A percentile compares a stretch with the other conserved stretches of the same genome.
These are phyloP conservation scores for Ascomycota sp. DNA, from an alignment of 2,329 filamentous ascomycete genomes.

Conservation along the genomic window DNA sequence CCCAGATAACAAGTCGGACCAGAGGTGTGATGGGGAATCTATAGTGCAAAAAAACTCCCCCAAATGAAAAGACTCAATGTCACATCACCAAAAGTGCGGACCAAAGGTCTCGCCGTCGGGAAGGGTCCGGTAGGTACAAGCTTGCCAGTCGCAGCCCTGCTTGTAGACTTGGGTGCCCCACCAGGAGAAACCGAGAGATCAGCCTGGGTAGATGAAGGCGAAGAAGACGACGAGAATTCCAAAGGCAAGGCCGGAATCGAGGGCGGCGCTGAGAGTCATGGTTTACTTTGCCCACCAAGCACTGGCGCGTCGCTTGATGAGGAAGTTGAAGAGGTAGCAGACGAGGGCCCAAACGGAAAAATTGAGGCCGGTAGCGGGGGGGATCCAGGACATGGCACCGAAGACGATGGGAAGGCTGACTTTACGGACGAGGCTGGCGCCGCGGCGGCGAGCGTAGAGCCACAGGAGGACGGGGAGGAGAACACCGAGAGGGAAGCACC, in stretches of 20 bases:
- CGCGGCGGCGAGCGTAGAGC: constrained; percentile 41
- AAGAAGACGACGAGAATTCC: constrained; percentile 74
- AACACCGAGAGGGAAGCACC: constrained; percentile 63
- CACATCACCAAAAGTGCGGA: constrained; percentile 32
- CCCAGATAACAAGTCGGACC: too few species aligned
- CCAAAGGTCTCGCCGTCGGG: constrained; percentile 46
- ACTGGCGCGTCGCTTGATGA: constrained; percentile 45
- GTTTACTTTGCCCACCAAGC: constrained; percentile 86
- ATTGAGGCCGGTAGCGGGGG: constrained; percentile 69
- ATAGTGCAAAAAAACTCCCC: too few species aligned
- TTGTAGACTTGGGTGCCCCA: constrained; percentile 82
- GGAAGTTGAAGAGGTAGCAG: constrained; percentile 67
- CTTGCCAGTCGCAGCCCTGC: constrained; percentile 67
- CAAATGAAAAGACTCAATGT: background rate
- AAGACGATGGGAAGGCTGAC: constrained; percentile 71
- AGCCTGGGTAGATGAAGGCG: constrained; percentile 63
- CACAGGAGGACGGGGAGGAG: constrained; percentile 56
- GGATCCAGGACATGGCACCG: constrained; percentile 69
- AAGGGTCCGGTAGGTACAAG: constrained; percentile 49
- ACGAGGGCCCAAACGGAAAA: constrained; percentile 76
- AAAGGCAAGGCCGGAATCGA: constrained; percentile 67
- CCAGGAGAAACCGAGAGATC: constrained; percentile 56
- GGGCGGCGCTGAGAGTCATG: constrained; percentile 67
- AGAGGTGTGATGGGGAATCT: too few species aligned
- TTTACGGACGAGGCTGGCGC: constrained; percentile 46